Evolutionary conservation across 2,329 filamentous ascomycete genomes (phyloP).

Genomic region (Hymenoscyphus fructigenus): DNA sequence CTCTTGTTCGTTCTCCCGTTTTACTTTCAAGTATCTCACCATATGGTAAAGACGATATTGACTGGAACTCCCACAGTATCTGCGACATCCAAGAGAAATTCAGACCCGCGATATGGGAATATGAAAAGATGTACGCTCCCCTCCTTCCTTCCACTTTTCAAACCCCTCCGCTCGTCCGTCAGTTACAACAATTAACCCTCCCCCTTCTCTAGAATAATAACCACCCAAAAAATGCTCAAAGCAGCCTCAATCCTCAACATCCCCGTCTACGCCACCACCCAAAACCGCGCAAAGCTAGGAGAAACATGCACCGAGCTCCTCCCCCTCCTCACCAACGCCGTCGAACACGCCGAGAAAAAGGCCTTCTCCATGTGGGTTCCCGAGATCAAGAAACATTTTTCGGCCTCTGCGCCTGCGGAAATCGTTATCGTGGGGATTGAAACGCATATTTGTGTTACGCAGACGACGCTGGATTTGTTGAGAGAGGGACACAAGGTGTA

Average conservation of each 20-base stretch:
- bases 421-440: conserved; percentile 89
- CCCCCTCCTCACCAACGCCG: conserved; percentile 45
- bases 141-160: conserved; percentile 8
- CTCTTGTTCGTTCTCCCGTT: conserved; percentile 25
- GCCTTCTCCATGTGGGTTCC: conserved; percentile 85
- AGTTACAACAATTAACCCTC: neutral
- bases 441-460: conserved; percentile 89
- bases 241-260: conserved; percentile 66
- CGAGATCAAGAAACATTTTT: conserved; percentile 51
- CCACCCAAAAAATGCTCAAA: conserved; percentile 66
- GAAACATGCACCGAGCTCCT: conserved; percentile 73
- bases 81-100: conserved; percentile 97
- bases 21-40: neutral
- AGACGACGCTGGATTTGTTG: conserved; percentile 83
- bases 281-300: conserved; percentile 76
- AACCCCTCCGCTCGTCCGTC: conserved; percentile 4
- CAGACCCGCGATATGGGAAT: conserved; percentile 77
- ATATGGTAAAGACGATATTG: neutral
- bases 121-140: conserved; percentile 68
- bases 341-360: conserved; percentile 76
- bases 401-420: conserved; percentile 45
- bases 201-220: conserved; percentile 54
- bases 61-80: conserved; percentile 55
- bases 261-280: conserved; percentile 83
- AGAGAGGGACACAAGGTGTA: conserved; percentile 77